Percentiles rank a stretch among this genome's conserved stretches.
Conservation (phyloP, 805 yeast species). For the Myxozyma nipponensis region DNA sequence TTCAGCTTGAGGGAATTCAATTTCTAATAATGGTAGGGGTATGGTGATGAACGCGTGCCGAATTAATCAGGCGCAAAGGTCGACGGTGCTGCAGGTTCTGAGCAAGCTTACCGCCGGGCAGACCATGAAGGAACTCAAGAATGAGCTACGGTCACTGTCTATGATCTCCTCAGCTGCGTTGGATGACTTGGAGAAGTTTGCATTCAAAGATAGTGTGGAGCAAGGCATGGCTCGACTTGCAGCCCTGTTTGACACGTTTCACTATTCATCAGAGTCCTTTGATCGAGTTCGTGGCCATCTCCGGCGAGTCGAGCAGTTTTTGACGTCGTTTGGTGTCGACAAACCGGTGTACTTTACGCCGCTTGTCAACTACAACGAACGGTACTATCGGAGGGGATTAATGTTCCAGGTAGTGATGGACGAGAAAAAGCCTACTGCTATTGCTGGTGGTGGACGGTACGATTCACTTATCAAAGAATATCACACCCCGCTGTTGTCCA, state of each 20-base stretch:
- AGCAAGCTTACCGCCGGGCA: slow-evolving; percentile 73
- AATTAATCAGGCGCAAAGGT: slow-evolving; percentile 67
- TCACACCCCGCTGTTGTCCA: slow-evolving; percentile 46
- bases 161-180: slow-evolving; percentile 76
- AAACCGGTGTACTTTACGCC: slow-evolving; percentile 67
- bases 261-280: slow-evolving; percentile 59
- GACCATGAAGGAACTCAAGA: slow-evolving; percentile 55
- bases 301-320: slow-evolving; percentile 51
- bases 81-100: slow-evolving; percentile 64
- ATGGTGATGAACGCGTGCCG: slow-evolving; percentile 73
- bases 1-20: not conserved
- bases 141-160: slow-evolving; percentile 57
- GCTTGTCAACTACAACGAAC: slow-evolving; percentile 73
- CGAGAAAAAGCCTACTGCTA: slow-evolving; percentile 47
- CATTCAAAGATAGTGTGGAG: slow-evolving; percentile 62
- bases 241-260: slow-evolving; percentile 9
- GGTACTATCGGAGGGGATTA: slow-evolving; percentile 72
- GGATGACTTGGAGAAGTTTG: slow-evolving; percentile 76
- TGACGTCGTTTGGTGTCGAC: slow-evolving; percentile 57
- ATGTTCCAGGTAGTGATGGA: slow-evolving; percentile 86
- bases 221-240: slow-evolving; percentile 55
- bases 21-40: slow-evolving; percentile 3
- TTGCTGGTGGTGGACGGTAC: slow-evolving; percentile 94
- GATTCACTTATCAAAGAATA: slow-evolving; percentile 67
- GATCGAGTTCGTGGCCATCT: slow-evolving; percentile 63